Percentiles rank a stretch among this genome's conserved stretches.
Evolutionary conservation across 495 filamentous ascomycete species (phyloP).

Genomic region (Lasiosphaeria miniovina): DNA sequence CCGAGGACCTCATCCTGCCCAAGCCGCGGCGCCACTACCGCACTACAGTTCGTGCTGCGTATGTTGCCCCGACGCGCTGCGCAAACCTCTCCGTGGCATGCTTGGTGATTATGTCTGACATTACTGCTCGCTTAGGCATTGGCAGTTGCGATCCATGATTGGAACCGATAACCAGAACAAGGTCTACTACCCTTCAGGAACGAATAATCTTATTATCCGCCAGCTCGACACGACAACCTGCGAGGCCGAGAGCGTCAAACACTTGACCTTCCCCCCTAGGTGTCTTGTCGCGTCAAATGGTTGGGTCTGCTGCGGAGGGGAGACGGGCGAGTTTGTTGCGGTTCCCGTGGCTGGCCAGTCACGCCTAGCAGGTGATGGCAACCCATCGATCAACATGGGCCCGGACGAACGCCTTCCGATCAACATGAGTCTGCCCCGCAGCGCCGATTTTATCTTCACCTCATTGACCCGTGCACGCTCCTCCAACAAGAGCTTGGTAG

Average conservation of each 20-base stretch:
- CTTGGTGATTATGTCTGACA: constrained; percentile 14
- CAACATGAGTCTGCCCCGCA: constrained; percentile 44
- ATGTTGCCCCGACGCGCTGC: constrained; percentile 31
- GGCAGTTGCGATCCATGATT: constrained; percentile 88
- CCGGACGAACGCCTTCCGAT: constrained; percentile 61
- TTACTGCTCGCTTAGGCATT: constrained; percentile 59
- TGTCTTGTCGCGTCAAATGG: constrained; percentile 81
- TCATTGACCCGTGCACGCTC: constrained; percentile 31
- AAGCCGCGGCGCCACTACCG: constrained; percentile 73
- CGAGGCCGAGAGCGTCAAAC: constrained; percentile 71
- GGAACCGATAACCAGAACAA: constrained; percentile 70
- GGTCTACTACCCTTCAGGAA: constrained; percentile 72
- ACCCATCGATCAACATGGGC: constrained; percentile 39
- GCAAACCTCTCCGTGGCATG: constrained; percentile 10
- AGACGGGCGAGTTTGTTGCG: constrained; percentile 78
- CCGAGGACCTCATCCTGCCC: constrained; percentile 57
- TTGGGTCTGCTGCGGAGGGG: constrained; percentile 88
- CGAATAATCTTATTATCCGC: constrained; percentile 56
- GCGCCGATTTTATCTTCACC: constrained; percentile 25
- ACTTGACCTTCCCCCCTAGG: constrained; percentile 75
- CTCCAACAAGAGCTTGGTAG: constrained; percentile 33
- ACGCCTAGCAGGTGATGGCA: constrained; percentile 14
- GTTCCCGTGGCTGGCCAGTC: constrained; percentile 55
- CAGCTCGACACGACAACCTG: constrained; percentile 66
- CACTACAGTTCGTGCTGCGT: constrained; percentile 70